A percentile compares a stretch with the other conserved stretches of the same genome.
Conservation (phyloP, 108 stramenopile genomes). For the Conticribra guillardii region DNA sequence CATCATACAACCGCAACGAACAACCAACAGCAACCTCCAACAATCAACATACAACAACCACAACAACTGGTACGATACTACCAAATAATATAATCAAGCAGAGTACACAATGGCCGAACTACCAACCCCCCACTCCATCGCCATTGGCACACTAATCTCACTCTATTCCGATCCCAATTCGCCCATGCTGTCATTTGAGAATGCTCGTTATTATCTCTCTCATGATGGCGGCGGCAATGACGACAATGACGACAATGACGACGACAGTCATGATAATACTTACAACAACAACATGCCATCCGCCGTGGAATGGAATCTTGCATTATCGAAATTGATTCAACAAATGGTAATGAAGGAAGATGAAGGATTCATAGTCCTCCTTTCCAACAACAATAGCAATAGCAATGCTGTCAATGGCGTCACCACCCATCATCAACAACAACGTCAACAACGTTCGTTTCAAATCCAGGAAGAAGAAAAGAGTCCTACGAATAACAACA, state of each 20-base stretch:
- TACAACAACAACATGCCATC: not conserved
- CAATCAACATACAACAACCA: too few species aligned
- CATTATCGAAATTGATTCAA: slow-evolving; percentile 14
- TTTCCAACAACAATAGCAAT: not conserved
- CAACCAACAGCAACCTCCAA: too few species aligned
- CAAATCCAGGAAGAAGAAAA: too few species aligned
- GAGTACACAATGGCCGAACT: slow-evolving; percentile 82
- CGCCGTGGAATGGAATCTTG: slow-evolving; percentile 16
- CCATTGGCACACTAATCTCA: slow-evolving; percentile 72
- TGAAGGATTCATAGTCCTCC: slow-evolving; percentile 17
- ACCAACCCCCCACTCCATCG: slow-evolving; percentile 79
- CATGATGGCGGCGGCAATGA: slow-evolving; percentile 4
- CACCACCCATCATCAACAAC: not conserved
- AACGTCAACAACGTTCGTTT: too few species aligned
- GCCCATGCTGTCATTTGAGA: slow-evolving; percentile 43
- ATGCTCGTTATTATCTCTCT: not conserved
- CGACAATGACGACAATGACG: slow-evolving; percentile 39
- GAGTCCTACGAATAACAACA: too few species aligned
- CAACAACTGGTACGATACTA: too few species aligned
- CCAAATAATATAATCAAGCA: too few species aligned
- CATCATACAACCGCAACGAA: too few species aligned
- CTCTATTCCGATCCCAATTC: slow-evolving; percentile 74
- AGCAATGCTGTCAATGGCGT: not conserved
- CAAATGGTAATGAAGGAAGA: slow-evolving; percentile 30
- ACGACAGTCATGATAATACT: not conserved